Conservation (phyloP, 2,329 filamentous ascomycete species). For the Talaromyces rugulosus region DNA sequence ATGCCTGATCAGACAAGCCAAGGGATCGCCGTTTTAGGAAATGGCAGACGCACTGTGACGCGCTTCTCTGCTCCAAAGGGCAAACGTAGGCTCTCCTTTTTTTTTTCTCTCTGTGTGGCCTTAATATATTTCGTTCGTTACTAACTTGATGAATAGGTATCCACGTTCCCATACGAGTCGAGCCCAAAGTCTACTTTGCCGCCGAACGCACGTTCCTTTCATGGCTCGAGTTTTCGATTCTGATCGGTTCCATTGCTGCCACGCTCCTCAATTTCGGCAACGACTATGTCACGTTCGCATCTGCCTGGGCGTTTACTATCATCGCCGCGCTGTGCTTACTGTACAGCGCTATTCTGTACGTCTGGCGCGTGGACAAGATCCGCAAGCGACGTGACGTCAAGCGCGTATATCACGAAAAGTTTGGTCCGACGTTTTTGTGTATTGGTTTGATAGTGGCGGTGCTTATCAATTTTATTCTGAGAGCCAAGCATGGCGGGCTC, state of each 20-base stretch:
- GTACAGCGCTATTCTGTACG: conserved; percentile 79
- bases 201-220: conserved; percentile 93
- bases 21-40: conserved; percentile 39
- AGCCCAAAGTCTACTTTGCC: conserved; percentile 97
- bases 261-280: conserved; percentile 76
- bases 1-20: conserved; percentile 33
- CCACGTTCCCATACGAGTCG: conserved; percentile 90
- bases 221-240: conserved; percentile 97
- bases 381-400: conserved; percentile 75
- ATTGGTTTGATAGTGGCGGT: conserved; percentile 69
- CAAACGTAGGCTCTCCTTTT: conserved; percentile 41
- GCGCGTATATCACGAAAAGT: conserved; percentile 74
- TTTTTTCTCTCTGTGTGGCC: not conserved
- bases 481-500: conserved; percentile 55
- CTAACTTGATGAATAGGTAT: conserved; percentile 64
- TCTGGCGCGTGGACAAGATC: conserved; percentile 85
- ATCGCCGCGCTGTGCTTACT: conserved; percentile 73
- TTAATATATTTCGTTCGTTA: not conserved
- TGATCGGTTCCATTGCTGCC: conserved; percentile 81
- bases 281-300: conserved; percentile 59
- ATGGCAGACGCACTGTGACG: conserved; percentile 42
- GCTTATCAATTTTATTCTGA: conserved; percentile 72
- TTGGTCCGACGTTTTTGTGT: conserved; percentile 77
- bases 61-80: conserved; percentile 56
- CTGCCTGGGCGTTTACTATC: conserved; percentile 74